Conservation (phyloP, 176 grass and related monocot genomes). For the Chrysopogon serrulatus region DNA sequence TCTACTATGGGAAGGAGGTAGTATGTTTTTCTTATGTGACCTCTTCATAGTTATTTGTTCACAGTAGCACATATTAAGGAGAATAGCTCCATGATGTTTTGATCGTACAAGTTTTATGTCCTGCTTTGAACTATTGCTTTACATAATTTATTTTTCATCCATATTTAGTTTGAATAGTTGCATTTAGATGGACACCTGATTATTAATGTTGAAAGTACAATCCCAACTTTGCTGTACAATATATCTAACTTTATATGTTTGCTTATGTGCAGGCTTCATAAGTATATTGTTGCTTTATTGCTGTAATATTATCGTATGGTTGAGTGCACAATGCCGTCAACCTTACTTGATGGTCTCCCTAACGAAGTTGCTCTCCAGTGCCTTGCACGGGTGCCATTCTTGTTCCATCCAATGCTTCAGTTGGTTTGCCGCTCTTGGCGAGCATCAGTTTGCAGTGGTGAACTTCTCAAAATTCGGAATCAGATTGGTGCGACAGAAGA, state of each 20-base stretch:
- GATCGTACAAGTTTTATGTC: background rate
- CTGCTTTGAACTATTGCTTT: conserved; percentile 1
- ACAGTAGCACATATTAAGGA: background rate
- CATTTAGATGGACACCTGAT: background rate
- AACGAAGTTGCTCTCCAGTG: conserved; percentile 91
- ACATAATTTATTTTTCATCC: background rate
- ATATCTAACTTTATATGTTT: conserved; percentile 31
- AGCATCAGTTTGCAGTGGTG: conserved; percentile 46
- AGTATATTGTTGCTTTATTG: background rate
- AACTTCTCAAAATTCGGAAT: conserved; percentile 55
- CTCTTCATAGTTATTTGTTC: background rate
- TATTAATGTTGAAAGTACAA: conserved; percentile 4
- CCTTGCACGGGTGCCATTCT: conserved; percentile 84
- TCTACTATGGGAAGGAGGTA: too few relatives aligned
- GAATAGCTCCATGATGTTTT: background rate
- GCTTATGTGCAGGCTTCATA: conserved; percentile 39
- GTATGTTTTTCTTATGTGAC: background rate
- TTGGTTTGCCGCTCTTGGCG: conserved; percentile 81
- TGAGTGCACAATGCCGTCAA: conserved; percentile 38
- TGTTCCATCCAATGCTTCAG: conserved; percentile 69
- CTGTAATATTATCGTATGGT: conserved; percentile 9
- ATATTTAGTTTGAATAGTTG: background rate
- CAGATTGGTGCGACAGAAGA: conserved; percentile 64
- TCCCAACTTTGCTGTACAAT: background rate
- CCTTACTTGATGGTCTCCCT: conserved; percentile 78